phyloP scores from a whole-genome alignment of 495 filamentous ascomycete species.

The Arthonia radiata region DNA sequence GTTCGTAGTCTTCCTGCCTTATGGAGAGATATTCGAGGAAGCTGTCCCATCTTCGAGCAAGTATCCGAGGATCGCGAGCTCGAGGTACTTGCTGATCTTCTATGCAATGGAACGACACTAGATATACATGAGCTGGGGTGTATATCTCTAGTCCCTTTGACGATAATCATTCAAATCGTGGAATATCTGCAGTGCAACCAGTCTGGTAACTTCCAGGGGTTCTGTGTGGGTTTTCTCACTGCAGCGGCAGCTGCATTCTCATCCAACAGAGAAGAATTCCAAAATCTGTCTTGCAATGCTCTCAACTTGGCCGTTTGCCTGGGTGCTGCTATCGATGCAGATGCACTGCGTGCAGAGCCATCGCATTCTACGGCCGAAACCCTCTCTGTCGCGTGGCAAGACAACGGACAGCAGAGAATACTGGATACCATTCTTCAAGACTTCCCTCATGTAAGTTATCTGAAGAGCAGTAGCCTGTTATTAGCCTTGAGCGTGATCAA shows the following conservation, averaged over 20 bases:
- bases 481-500: neutral
- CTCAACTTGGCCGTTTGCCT: slow-evolving; percentile 13
- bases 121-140: no score
- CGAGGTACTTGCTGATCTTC: no score
- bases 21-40: no score
- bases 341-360: no score
- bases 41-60: no score
- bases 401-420: slow-evolving; percentile 1
- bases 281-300: slow-evolving; percentile 2
- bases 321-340: slow-evolving; percentile 11
- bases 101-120: no score
- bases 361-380: slow-evolving; percentile 1
- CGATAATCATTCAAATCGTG: no score
- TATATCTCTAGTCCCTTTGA: no score
- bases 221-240: slow-evolving; percentile 17
- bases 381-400: slow-evolving; percentile 3
- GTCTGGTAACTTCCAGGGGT: slow-evolving; percentile 11
- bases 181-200: no score
- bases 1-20: no score
- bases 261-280: slow-evolving; percentile 6
- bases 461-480: slow-evolving; percentile 2
- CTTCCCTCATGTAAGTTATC: slow-evolving; percentile 1
- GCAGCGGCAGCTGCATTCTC: slow-evolving; percentile 12
- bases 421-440: neutral
- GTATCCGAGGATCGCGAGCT: no score